phyloP scores from a whole-genome alignment of 2,329 filamentous ascomycete species.

The Exserohilum rostratum region DNA sequence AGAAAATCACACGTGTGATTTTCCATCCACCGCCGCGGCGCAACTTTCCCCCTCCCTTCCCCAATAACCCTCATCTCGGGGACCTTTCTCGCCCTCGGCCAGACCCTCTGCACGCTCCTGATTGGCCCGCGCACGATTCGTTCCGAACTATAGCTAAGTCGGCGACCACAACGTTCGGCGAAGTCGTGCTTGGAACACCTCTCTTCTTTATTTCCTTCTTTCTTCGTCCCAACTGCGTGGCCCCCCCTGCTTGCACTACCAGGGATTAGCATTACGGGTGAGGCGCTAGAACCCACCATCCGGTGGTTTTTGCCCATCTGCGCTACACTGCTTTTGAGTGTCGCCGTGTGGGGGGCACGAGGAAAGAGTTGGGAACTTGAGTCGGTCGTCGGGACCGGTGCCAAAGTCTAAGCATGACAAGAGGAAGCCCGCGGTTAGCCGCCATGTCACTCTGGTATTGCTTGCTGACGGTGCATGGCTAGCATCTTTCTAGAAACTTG shows the following conservation, averaged over 20 bases:
- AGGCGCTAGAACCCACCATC: conserved; percentile 18
- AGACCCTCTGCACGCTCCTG: not conserved
- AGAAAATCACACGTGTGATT: not conserved
- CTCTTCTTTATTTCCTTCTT: not conserved
- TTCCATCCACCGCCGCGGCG: not conserved
- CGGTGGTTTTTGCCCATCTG: conserved; percentile 1
- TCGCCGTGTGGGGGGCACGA: too few species aligned
- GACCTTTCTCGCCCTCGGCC: not conserved
- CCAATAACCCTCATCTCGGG: not conserved
- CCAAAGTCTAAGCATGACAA: not conserved
- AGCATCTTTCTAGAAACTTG: too few species aligned
- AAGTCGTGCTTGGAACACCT: conserved; percentile 5
- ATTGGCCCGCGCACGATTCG: conserved; percentile 5
- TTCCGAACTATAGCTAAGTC: conserved; percentile 20
- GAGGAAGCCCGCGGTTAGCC: not conserved
- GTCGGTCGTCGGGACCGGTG: conserved; percentile 1
- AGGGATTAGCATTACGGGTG: conserved; percentile 11
- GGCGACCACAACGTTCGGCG: conserved; percentile 25
- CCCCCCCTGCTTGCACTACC: not conserved
- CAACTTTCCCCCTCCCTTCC: not conserved
- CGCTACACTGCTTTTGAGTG: not conserved
- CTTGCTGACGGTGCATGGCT: too few species aligned
- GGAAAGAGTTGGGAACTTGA: not conserved
- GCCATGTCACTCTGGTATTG: too few species aligned
- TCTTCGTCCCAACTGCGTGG: not conserved